phyloP scores from a whole-genome alignment of 768 basidiomycete species.

The Kwoniella shandongensis region DNA sequence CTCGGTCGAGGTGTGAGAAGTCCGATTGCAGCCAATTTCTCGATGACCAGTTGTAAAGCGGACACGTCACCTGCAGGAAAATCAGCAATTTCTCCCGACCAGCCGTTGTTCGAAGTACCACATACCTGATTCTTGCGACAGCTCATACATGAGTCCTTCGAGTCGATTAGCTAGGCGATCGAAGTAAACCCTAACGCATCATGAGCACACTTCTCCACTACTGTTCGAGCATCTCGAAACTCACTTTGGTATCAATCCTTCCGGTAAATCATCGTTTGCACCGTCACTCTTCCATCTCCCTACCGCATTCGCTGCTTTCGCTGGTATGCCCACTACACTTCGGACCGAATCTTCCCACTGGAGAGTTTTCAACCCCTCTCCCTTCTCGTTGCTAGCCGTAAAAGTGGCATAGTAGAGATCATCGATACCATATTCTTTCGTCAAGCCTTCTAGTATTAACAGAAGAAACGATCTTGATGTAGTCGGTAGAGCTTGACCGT shows the following conservation, averaged over 20 bases:
- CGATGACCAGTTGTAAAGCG: conserved; percentile 24
- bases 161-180: conserved; percentile 20
- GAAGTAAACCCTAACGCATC: conserved; percentile 33
- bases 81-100: no score
- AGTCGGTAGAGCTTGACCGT: conserved; percentile 8
- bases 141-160: conserved; percentile 45
- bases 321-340: conserved; percentile 66
- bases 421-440: conserved; percentile 67
- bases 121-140: conserved; percentile 25
- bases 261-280: conserved; percentile 55
- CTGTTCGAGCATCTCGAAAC: no score
- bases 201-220: no score
- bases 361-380: conserved; percentile 18
- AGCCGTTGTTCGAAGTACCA: background rate
- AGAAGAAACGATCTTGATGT: conserved; percentile 56
- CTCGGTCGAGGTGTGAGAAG: conserved; percentile 24
- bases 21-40: conserved; percentile 55
- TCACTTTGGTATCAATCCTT: conserved; percentile 57
- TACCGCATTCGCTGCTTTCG: conserved; percentile 73
- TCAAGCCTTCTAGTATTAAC: conserved; percentile 61
- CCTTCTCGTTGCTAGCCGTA: conserved; percentile 17
- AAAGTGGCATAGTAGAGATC: conserved; percentile 64
- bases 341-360: conserved; percentile 77
- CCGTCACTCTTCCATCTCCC: conserved; percentile 53
- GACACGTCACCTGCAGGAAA: conserved; percentile 7